These are phyloP conservation scores for Immersiporthe knoxdaviesiana DNA, from an alignment of 2,329 filamentous ascomycete species.

Conservation along the genomic window DNA sequence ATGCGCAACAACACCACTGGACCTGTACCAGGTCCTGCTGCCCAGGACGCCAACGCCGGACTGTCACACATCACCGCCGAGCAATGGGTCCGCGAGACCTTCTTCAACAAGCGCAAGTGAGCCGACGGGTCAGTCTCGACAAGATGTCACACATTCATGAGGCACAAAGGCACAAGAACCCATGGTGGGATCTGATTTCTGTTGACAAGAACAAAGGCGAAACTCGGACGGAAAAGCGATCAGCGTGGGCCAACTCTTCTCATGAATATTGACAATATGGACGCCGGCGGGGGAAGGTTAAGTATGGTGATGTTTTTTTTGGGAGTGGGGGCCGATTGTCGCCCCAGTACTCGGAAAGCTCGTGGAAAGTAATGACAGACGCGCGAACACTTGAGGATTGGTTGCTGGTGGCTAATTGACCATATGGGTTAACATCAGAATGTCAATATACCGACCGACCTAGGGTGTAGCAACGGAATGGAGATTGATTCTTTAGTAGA, in stretches of 20 bases:
- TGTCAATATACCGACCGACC: not conserved
- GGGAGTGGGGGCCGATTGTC: not conserved
- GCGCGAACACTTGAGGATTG: not conserved
- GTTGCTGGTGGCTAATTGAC: not conserved
- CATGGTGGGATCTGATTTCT: not conserved
- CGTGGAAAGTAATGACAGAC: not conserved
- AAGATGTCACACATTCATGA: not conserved
- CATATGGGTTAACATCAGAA: not conserved
- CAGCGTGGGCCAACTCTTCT: not conserved
- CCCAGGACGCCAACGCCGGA: not conserved
- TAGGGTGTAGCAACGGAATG: not conserved
- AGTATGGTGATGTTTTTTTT: not conserved
- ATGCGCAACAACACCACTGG: not conserved
- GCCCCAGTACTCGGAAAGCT: not conserved
- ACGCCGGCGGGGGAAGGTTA: not conserved
- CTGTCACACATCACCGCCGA: not conserved
- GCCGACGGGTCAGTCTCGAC: not conserved
- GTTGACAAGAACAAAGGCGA: not conserved
- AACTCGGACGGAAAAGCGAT: not conserved
- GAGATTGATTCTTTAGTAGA: not conserved
- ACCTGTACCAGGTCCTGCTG: not conserved
- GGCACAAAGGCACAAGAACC: not conserved
- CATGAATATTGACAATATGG: not conserved
- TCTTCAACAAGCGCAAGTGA: conserved; percentile 4
- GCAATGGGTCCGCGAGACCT: not conserved